Conservation (phyloP, 2,329 filamentous ascomycete species). For the Nannizziopsis barbatae region DNA sequence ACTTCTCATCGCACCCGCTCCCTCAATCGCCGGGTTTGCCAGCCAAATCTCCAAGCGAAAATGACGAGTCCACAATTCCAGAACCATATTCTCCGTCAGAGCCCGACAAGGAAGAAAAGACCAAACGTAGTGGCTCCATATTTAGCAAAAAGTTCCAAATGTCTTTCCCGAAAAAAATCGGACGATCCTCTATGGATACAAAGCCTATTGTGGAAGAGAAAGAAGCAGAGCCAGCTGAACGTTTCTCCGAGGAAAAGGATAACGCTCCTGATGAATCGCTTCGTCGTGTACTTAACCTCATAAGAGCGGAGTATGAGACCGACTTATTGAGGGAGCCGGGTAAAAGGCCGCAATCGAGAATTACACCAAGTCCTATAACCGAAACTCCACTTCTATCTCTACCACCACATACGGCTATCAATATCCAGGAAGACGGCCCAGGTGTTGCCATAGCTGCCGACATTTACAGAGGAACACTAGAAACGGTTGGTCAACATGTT, state of each 20-base stretch:
- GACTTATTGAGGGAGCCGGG: constrained; percentile 30
- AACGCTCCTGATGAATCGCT: constrained; percentile 38
- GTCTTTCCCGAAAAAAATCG: constrained; percentile 67
- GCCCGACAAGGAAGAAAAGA: constrained; percentile 45
- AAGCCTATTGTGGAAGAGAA: constrained; percentile 73
- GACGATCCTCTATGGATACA: constrained; percentile 52
- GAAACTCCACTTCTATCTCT: constrained; percentile 38
- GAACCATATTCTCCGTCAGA: constrained; percentile 20
- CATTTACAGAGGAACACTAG: constrained; percentile 81
- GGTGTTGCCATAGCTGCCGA: constrained; percentile 61
- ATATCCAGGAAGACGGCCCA: constrained; percentile 55
- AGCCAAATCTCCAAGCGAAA: constrained; percentile 24
- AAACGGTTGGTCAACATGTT: constrained; percentile 61
- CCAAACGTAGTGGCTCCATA: constrained; percentile 45
- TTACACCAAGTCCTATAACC: constrained; percentile 34
- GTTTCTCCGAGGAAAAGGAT: constrained; percentile 43
- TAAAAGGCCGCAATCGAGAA: constrained; percentile 29
- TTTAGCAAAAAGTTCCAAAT: constrained; percentile 80
- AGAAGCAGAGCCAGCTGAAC: constrained; percentile 43
- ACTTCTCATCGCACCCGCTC: constrained; percentile 12
- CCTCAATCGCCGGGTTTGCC: constrained; percentile 19
- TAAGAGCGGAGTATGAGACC: constrained; percentile 38
- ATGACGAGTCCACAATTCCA: constrained; percentile 12
- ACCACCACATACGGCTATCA: constrained; percentile 44
- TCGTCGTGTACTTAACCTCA: constrained; percentile 36